Evolutionary conservation across 352 stramenopile genomes (phyloP).

Genomic region (Phytophthora macrochlamydospora): DNA sequence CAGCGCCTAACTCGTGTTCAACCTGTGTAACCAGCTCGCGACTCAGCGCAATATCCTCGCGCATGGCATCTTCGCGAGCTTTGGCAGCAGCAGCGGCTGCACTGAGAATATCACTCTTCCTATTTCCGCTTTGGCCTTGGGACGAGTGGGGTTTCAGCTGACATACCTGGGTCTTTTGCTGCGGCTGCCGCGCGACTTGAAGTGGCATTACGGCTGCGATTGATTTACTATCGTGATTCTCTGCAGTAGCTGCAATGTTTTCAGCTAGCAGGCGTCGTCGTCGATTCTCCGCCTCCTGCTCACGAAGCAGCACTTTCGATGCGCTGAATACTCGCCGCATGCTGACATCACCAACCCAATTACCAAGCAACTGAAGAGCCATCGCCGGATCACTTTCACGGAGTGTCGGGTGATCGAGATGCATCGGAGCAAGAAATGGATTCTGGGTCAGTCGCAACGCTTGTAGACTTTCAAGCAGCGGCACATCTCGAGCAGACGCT

Average conservation of each 20-base stretch:
- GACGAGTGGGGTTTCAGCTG: neutral
- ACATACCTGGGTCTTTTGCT: slow-evolving; percentile 3
- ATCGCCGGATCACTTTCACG: slow-evolving; percentile 28
- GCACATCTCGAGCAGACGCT: slow-evolving; percentile 23
- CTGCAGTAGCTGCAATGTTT: neutral
- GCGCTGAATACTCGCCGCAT: slow-evolving; percentile 63
- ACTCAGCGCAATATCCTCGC: slow-evolving; percentile 52
- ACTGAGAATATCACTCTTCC: neutral
- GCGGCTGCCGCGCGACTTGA: neutral
- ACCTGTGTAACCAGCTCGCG: slow-evolving; percentile 69
- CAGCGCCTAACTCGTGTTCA: slow-evolving; percentile 62
- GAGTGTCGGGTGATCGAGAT: slow-evolving; percentile 62
- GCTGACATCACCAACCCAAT: slow-evolving; percentile 56
- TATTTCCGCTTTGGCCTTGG: slow-evolving; percentile 3
- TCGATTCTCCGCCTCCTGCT: slow-evolving; percentile 36
- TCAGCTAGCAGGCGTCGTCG: slow-evolving; percentile 8
- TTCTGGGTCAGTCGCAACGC: slow-evolving; percentile 64
- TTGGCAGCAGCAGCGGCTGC: neutral
- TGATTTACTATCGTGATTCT: slow-evolving; percentile 4
- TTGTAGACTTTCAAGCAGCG: slow-evolving; percentile 45
- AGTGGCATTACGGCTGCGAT: slow-evolving; percentile 10
- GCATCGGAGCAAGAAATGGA: slow-evolving; percentile 61
- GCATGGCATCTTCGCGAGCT: slow-evolving; percentile 34
- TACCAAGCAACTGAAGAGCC: slow-evolving; percentile 33
- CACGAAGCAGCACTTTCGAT: slow-evolving; percentile 49